Conservation (phyloP, 208 protist species). For the Acanthamoeba culbertsoni region DNA sequence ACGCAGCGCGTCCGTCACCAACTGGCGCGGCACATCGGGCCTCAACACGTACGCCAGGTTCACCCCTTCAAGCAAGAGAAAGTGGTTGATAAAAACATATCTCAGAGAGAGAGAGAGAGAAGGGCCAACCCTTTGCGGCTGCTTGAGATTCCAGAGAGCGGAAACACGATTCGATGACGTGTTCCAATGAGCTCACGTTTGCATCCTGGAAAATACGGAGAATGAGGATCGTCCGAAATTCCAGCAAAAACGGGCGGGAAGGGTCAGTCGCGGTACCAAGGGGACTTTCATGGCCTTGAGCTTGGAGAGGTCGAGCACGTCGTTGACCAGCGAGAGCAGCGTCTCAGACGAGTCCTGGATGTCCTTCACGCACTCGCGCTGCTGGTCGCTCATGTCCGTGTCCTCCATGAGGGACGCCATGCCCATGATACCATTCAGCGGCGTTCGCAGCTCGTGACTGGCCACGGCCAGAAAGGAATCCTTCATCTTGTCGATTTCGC, state of each 20-base stretch:
- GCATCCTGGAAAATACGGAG: neutral
- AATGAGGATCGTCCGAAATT: neutral
- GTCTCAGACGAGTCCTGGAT: conserved; percentile 36
- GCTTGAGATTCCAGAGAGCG: neutral
- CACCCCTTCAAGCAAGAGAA: neutral
- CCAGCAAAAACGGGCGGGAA: neutral
- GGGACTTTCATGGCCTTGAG: conserved; percentile 43
- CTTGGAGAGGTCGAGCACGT: conserved; percentile 48
- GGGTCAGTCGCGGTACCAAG: neutral
- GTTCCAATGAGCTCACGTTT: neutral
- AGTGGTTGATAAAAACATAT: neutral
- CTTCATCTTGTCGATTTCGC: conserved; percentile 17
- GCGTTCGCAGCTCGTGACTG: conserved; percentile 72
- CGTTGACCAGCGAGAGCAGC: conserved; percentile 9
- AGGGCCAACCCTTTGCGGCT: neutral
- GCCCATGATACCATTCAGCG: conserved; percentile 73
- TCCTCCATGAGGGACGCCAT: conserved; percentile 63
- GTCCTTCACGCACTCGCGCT: neutral
- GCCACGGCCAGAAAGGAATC: conserved; percentile 46
- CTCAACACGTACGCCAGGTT: neutral
- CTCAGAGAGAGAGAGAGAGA: neutral
- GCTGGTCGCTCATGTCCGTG: conserved; percentile 23
- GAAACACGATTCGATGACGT: neutral
- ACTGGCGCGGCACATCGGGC: neutral
- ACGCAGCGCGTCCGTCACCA: neutral